Percentiles rank a stretch among this genome's conserved stretches.
Evolutionary conservation across 208 protist species (phyloP).

Genomic region (Trypanosoma theileri): DNA sequence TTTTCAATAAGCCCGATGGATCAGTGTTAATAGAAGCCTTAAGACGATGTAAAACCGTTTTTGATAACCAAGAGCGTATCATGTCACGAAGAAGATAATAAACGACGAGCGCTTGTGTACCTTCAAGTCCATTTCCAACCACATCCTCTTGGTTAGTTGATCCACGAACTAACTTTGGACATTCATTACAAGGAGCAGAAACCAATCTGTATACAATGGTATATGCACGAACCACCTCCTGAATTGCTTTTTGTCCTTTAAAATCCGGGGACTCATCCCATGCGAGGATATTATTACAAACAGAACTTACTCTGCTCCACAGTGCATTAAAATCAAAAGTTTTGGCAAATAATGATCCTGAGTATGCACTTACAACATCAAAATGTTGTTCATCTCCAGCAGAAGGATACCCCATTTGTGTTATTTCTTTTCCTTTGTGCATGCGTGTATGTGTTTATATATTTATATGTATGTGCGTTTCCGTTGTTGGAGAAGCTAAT

Average conservation of each 20-base stretch:
- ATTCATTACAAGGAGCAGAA: constrained; percentile 47
- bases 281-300: constrained; percentile 24
- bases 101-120: constrained; percentile 80
- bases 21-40: constrained; percentile 25
- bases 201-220: constrained; percentile 33
- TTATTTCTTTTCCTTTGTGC: not conserved
- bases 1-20: constrained; percentile 34
- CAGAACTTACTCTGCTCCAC: constrained; percentile 17
- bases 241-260: constrained; percentile 21
- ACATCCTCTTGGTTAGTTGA: constrained; percentile 44
- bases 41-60: constrained; percentile 17
- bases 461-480: not conserved
- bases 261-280: constrained; percentile 25
- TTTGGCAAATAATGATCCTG: constrained; percentile 20
- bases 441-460: not conserved
- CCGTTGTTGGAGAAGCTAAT: not conserved
- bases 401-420: not conserved
- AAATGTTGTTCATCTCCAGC: not conserved
- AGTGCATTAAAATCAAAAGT: constrained; percentile 26
- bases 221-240: constrained; percentile 22
- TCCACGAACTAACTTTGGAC: constrained; percentile 60
- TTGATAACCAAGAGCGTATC: constrained; percentile 56
- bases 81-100: constrained; percentile 78
- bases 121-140: constrained; percentile 51
- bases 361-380: constrained; percentile 10